A percentile compares a stretch with the other conserved stretches of the same genome.
phyloP scores from a whole-genome alignment of 352 stramenopile species.

The Pythium rhizo-oryzae region DNA sequence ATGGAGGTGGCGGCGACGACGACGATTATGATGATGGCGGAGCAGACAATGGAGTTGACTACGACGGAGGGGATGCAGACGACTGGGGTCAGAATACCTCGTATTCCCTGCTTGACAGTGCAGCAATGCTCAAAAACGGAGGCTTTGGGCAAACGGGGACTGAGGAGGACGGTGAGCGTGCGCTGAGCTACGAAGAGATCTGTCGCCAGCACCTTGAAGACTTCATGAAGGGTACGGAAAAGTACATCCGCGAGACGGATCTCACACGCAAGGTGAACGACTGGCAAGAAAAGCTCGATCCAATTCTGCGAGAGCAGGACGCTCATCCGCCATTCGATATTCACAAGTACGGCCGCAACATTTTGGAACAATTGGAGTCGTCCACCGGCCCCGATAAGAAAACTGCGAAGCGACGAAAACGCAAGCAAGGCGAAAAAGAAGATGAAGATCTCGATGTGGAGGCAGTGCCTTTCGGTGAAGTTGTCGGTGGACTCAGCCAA shows the following conservation, averaged over 20 bases:
- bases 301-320: constrained; percentile 74
- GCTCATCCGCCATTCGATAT: constrained; percentile 74
- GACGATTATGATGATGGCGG: constrained; percentile 40
- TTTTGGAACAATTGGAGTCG: constrained; percentile 52
- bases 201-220: constrained; percentile 72
- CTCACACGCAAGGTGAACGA: constrained; percentile 72
- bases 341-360: constrained; percentile 63
- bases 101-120: constrained; percentile 21
- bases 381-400: constrained; percentile 33
- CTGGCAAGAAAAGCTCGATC: constrained; percentile 75
- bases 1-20: constrained; percentile 20
- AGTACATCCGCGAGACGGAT: constrained; percentile 77
- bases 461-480: constrained; percentile 51
- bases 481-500: constrained; percentile 56
- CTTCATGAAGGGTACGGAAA: constrained; percentile 82
- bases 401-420: constrained; percentile 35
- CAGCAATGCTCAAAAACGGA: constrained; percentile 23
- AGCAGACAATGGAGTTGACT: constrained; percentile 38
- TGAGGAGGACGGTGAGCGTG: constrained; percentile 23
- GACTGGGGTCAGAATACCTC: constrained; percentile 37
- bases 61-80: constrained; percentile 36
- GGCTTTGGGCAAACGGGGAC: constrained; percentile 8
- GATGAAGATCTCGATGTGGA: constrained; percentile 10
- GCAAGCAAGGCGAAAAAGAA: constrained; percentile 26
- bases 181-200: constrained; percentile 70